Evolutionary conservation across 192 early-diverging fungal genomes (phyloP).

Genomic region (Chytriomyces confervae): DNA sequence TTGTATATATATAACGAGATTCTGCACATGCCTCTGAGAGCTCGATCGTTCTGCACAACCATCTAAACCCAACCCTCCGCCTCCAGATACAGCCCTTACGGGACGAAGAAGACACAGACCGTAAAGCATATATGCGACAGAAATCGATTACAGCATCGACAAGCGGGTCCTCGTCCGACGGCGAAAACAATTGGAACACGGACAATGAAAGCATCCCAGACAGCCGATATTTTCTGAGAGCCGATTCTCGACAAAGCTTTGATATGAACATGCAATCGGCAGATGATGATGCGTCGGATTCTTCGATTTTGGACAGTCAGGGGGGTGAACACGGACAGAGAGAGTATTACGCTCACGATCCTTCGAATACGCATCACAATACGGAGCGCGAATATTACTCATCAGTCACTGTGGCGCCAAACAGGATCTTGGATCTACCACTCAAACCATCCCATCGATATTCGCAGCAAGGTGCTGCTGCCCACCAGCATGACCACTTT

Average conservation of each 20-base stretch:
- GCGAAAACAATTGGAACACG: background rate
- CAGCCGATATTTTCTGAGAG: background rate
- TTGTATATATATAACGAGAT: no score
- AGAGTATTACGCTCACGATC: background rate
- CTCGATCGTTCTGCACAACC: no score
- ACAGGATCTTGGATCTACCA: no score
- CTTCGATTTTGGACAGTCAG: background rate
- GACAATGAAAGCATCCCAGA: background rate
- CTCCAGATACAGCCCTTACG: background rate
- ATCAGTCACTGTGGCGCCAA: no score
- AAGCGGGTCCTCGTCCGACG: background rate
- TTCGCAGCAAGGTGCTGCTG: no score
- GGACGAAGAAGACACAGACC: background rate
- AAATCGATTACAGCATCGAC: background rate
- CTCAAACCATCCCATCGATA: no score
- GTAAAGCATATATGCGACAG: background rate
- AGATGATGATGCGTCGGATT: background rate
- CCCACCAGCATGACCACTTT: no score
- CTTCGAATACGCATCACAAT: background rate
- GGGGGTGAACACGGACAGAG: background rate
- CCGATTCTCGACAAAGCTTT: background rate
- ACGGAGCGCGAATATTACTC: background rate
- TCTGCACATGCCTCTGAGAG: no score
- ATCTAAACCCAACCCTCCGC: no score
- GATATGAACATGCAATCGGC: background rate